Evolutionary conservation across 352 stramenopile species (phyloP).

Genomic region (Pythium biforme): DNA sequence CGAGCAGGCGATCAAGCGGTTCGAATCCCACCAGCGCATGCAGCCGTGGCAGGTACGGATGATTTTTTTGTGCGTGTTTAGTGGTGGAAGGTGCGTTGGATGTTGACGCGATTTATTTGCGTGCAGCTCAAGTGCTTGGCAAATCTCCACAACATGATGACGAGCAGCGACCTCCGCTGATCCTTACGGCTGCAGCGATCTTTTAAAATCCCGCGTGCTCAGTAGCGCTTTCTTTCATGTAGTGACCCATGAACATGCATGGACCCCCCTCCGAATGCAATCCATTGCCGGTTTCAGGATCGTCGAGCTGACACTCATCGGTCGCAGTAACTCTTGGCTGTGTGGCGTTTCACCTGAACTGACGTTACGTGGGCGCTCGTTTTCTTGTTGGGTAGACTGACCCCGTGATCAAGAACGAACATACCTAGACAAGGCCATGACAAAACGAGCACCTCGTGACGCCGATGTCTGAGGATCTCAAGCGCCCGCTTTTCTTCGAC

Average conservation of each 20-base stretch:
- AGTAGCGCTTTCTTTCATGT: not conserved
- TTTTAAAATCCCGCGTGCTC: not conserved
- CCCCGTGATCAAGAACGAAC: not conserved
- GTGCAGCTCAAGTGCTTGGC: slow-evolving; percentile 50
- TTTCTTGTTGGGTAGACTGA: not conserved
- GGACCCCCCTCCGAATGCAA: not conserved
- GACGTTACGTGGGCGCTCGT: not conserved
- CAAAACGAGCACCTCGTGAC: not conserved
- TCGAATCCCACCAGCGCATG: slow-evolving; percentile 42
- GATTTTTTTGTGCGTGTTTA: not conserved
- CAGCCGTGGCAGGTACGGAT: slow-evolving; percentile 63
- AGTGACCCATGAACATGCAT: slow-evolving; percentile 1
- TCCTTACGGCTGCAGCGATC: not conserved
- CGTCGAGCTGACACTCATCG: not conserved
- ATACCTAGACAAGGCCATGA: slow-evolving; percentile 1
- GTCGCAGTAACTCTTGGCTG: not conserved
- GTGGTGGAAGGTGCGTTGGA: not conserved
- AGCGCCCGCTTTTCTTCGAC: slow-evolving; percentile 52
- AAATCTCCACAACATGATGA: slow-evolving; percentile 54
- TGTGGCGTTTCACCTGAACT: slow-evolving; percentile 11
- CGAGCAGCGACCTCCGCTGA: slow-evolving; percentile 53
- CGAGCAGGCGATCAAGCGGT: slow-evolving; percentile 39
- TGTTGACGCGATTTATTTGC: not conserved
- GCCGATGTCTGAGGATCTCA: slow-evolving; percentile 54
- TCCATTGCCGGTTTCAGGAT: not conserved